Base-by-base conservation (phyloP, 176 grass and related monocot genomes). In the Aegilops sharonensis region DNA sequence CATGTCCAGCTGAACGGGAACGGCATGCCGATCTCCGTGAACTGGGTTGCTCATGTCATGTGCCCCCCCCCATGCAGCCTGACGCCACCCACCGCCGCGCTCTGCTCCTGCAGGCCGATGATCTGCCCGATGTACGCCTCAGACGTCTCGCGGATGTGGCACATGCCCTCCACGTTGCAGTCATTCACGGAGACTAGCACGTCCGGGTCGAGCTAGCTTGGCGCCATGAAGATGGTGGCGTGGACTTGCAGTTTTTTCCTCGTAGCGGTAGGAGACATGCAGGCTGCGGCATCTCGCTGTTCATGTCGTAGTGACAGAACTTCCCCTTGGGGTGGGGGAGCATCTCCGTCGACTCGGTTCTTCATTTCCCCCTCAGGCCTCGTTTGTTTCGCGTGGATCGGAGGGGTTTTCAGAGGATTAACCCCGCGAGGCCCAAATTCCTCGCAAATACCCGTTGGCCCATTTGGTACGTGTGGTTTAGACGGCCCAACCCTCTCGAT, bases 1-100 rank as follows among this genome's bases (percentile, higher is more conserved):
- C 30, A 98, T 93, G 42, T 98, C 96, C 37, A 95, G 21, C 84
- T 98, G 89, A 95, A 98, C 96, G 91, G 95, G 47, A 95, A 14
- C 5, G 93, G 96, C 31, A 98, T n/a, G 3, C 93, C 93, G 3
- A 98, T 68, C 12, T 91, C 84, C 36, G 69, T 80, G 66, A 95
- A 95, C 88, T 1, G 92, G 93, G 68, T 50, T 81, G 39, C 68
- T 45, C 42, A 45, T 45, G 9, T 88, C 5, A 94, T 84, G 78
- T 98, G 96, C 27, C 27, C 25, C 25, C 27, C 2, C 92, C 96
- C 71, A 11, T 95, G 88, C 37, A 98, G 76, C 1, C 96, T 90
- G 11, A 95, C 80, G 8, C 93, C 85, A 4, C 90, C 79, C 2
- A 98, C 93, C 1, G 81, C 70, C 18, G 93, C 93, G n/a, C 93